Conservation (phyloP, 805 yeast genomes). For the Candida tammaniensis region DNA sequence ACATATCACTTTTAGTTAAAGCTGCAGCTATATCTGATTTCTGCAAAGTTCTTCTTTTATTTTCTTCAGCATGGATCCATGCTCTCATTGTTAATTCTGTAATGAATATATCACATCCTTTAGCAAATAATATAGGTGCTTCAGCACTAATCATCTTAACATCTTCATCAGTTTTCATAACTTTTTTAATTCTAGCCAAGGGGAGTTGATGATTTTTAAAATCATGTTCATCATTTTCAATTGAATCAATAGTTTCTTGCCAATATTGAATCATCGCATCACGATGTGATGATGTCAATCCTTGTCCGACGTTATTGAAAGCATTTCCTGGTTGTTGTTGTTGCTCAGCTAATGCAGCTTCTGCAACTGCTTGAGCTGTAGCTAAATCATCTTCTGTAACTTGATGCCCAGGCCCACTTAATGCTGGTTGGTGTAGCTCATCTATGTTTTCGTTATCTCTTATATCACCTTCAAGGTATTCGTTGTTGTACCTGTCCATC, state of each 20-base stretch:
- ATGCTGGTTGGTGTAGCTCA: constrained; percentile 2
- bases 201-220: constrained; percentile 95
- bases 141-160: constrained; percentile 98
- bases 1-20: constrained; percentile 91
- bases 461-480: constrained; percentile 13
- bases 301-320: constrained; percentile 90
- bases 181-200: constrained; percentile 92
- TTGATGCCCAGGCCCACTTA: constrained; percentile 13
- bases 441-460: constrained; percentile 4
- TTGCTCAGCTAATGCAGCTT: constrained; percentile 45
- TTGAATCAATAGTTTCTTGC: constrained; percentile 92
- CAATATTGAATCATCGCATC: constrained; percentile 94
- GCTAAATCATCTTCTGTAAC: constrained; percentile 42
- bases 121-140: constrained; percentile 95
- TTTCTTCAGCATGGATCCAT: constrained; percentile 98
- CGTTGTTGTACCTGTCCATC: constrained; percentile 14
- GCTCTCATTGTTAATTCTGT: constrained; percentile 98
- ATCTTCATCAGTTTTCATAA: constrained; percentile 97
- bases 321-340: constrained; percentile 58
- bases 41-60: constrained; percentile 90
- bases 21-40: constrained; percentile 95
- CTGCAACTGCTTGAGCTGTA: constrained; percentile 47
- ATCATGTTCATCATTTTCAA: constrained; percentile 85
- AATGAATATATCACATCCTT: constrained; percentile 96
- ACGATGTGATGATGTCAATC: constrained; percentile 74